Conservation (phyloP, 805 yeast genomes). For the Zygotorulaspora danielsina region DNA sequence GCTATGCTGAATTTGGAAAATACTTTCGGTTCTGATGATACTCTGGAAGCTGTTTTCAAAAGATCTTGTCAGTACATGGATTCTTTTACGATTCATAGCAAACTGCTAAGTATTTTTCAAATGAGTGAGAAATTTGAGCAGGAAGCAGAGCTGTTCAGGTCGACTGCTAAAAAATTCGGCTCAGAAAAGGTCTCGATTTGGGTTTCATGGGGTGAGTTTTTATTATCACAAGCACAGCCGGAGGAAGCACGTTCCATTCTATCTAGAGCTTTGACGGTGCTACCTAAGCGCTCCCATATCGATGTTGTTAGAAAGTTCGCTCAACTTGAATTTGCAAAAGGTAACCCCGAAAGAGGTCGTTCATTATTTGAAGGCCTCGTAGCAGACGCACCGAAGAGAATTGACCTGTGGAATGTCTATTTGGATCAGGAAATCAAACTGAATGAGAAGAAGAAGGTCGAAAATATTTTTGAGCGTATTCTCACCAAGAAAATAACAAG, state of each 20-base stretch:
- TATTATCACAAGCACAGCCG: conserved; percentile 51
- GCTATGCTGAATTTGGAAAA: conserved; percentile 92
- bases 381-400: conserved; percentile 84
- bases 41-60: conserved; percentile 74
- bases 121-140: conserved; percentile 66
- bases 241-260: conserved; percentile 70
- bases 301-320: conserved; percentile 86
- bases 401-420: conserved; percentile 93
- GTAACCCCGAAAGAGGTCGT: conserved; percentile 92
- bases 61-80: conserved; percentile 92
- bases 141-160: conserved; percentile 65
- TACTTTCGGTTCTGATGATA: conserved; percentile 82
- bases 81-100: conserved; percentile 72
- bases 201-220: conserved; percentile 75
- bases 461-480: conserved; percentile 79
- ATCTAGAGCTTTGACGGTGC: conserved; percentile 64
- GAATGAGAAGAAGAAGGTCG: conserved; percentile 62
- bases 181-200: conserved; percentile 62
- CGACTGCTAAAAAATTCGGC: conserved; percentile 77
- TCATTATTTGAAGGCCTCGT: conserved; percentile 89
- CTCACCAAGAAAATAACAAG: conserved; percentile 59
- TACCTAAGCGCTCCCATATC: conserved; percentile 69
- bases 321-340: conserved; percentile 77
- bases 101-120: conserved; percentile 68
- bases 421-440: conserved; percentile 86